A percentile compares a stretch with the other conserved stretches of the same genome.
These are phyloP conservation scores for Camellia japonica DNA, from an alignment of 148 eudicot genomes.

Conservation along the genomic window DNA sequence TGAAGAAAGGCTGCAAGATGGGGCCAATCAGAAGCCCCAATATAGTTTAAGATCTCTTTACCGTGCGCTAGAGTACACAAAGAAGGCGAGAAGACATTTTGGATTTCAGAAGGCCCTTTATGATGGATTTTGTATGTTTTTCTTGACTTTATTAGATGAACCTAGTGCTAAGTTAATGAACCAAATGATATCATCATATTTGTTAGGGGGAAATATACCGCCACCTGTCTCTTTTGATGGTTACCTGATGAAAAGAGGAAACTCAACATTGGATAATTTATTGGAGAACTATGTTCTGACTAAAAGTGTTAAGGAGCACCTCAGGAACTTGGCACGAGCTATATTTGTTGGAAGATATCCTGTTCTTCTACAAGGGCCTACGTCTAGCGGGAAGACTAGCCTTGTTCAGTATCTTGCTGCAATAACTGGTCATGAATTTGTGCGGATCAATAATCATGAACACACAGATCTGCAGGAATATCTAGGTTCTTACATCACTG, in stretches of 20 bases:
- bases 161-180: slow-evolving; percentile 70
- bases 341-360: slow-evolving; percentile 81
- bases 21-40: slow-evolving; percentile 98
- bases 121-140: slow-evolving; percentile 96
- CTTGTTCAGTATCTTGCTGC: slow-evolving; percentile 92
- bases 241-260: slow-evolving; percentile 37
- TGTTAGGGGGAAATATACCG: slow-evolving; percentile 59
- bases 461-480: slow-evolving; percentile 98
- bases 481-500: slow-evolving; percentile 89
- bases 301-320: slow-evolving; percentile 71
- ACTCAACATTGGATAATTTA: slow-evolving; percentile 36
- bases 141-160: slow-evolving; percentile 66
- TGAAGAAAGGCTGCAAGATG: slow-evolving; percentile 86
- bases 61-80: slow-evolving; percentile 83
- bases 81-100: slow-evolving; percentile 48
- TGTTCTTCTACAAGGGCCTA: slow-evolving; percentile 95
- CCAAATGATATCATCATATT: slow-evolving; percentile 37
- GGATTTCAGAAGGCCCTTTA: slow-evolving; percentile 62
- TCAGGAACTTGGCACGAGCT: slow-evolving; percentile 75
- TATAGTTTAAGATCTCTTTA: slow-evolving; percentile 93
- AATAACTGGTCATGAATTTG: slow-evolving; percentile 84
- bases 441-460: slow-evolving; percentile 93
- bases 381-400: slow-evolving; percentile 99
- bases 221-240: slow-evolving; percentile 40
- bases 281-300: slow-evolving; percentile 66